Evolutionary conservation across 768 basidiomycete species (phyloP), one percentile per base, ranked within the genome.

Genomic region (Auriscalpium microsporum): DNA sequence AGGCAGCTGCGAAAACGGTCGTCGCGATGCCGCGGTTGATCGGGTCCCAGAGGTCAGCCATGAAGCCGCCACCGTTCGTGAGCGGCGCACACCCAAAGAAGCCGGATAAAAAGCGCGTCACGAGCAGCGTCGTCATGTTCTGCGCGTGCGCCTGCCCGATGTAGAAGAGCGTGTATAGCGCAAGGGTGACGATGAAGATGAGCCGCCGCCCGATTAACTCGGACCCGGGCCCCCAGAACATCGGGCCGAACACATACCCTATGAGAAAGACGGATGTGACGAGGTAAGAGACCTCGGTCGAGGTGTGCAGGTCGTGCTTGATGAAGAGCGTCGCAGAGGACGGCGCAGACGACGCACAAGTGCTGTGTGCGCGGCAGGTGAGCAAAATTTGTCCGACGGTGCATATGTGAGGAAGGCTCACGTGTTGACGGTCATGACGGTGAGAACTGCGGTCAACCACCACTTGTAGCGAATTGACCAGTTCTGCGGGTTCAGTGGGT

Each of bases 31-130:
- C 66, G 6, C 66, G 50, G 9, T 46, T 58, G 33, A 55, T 37
- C 9, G 66, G 50, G 45, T 65, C 58, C 62, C 64, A 67, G 23
- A 67, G 56, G 44, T 67, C 66, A 13, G 65, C 62, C 14, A 67
- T 62, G 42, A 67, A 53, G 0, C 64, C 63, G 1, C 56, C 57
- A 6, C 50, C 37, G 38, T 58, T 63, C 13, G 64, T 65, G 36
- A 67, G 52, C 3, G 66, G 64, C 8, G 58, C 57, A 10, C 51
- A 51, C 33, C 57, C 53, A 36, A 67, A 65, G 47, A 61, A 57
- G 3, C 66, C 66, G 35, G 55, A 61, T 5, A 67, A 50, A 50
- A 67, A 67, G 10, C 66, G 64, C 10, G 59, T 63, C 46, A 60
- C 50, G 14, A 60, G 56, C 8, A 62, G 42, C 1, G 63, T 60